Evolutionary conservation across 352 stramenopile genomes (phyloP).

Genomic region (Globisporangium ultimum): DNA sequence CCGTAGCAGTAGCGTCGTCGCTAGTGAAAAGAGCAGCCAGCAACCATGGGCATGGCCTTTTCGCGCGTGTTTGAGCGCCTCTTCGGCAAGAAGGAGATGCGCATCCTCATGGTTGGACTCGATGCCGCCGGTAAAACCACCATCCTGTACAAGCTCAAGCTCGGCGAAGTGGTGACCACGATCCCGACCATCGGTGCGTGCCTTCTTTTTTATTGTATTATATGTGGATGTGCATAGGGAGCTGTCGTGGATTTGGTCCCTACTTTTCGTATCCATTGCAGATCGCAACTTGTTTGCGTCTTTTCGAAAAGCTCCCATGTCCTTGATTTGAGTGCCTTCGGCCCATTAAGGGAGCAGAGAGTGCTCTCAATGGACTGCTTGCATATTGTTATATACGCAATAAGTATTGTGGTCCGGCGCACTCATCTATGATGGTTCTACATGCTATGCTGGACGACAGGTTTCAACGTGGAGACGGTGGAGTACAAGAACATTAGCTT

Average conservation of each 20-base stretch:
- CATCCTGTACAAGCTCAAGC: slow-evolving; percentile 96
- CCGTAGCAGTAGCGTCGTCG: too few relatives aligned
- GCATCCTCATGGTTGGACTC: slow-evolving; percentile 99
- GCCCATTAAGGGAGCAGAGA: too few relatives aligned
- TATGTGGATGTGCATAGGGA: neutral
- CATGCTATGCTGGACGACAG: slow-evolving; percentile 14
- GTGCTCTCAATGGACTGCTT: too few relatives aligned
- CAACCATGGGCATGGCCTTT: slow-evolving; percentile 98
- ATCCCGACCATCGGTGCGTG: slow-evolving; percentile 95
- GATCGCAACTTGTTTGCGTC: too few relatives aligned
- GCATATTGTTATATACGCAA: too few relatives aligned
- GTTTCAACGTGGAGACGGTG: slow-evolving; percentile 99
- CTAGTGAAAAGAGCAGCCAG: slow-evolving; percentile 6
- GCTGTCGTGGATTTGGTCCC: neutral
- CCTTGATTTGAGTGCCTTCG: too few relatives aligned
- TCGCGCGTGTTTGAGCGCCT: slow-evolving; percentile 96
- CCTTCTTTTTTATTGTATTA: slow-evolving; percentile 32
- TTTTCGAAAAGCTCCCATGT: too few relatives aligned
- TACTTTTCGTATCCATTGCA: too few relatives aligned
- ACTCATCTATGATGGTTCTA: neutral
- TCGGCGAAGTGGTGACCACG: slow-evolving; percentile 95
- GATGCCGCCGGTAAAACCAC: slow-evolving; percentile 99
- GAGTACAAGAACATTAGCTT: slow-evolving; percentile 99
- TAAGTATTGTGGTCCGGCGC: too few relatives aligned
- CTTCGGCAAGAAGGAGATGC: slow-evolving; percentile 99